Evolutionary conservation across 2,329 filamentous ascomycete genomes (phyloP).

Genomic region (Aureobasidium sp.): DNA sequence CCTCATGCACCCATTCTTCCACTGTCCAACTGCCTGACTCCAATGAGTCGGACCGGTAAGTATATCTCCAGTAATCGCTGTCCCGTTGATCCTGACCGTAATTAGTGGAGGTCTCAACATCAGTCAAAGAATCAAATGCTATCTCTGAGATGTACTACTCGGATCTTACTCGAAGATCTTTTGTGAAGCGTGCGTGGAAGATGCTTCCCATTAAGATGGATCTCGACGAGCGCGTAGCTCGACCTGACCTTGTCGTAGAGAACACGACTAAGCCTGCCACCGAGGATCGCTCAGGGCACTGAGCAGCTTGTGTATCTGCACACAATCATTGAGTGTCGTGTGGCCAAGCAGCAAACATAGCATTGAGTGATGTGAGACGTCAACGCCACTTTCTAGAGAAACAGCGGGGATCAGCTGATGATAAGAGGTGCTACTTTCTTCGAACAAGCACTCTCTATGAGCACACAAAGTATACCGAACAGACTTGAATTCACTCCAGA

Average conservation of each 20-base stretch:
- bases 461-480: background rate
- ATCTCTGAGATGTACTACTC: too few relatives aligned
- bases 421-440: background rate
- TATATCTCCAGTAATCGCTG: too few relatives aligned
- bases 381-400: background rate
- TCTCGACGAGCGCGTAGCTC: background rate
- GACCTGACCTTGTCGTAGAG: background rate
- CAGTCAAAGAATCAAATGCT: too few relatives aligned
- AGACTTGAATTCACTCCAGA: background rate
- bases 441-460: background rate
- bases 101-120: too few relatives aligned
- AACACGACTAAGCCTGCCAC: background rate
- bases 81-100: too few relatives aligned
- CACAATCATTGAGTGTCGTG: background rate
- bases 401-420: background rate
- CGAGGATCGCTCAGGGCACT: background rate
- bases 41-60: too few relatives aligned
- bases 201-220: background rate
- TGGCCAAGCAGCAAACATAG: background rate
- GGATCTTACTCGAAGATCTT: too few relatives aligned
- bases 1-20: too few relatives aligned
- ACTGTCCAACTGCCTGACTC: too few relatives aligned
- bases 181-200: too few relatives aligned
- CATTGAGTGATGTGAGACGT: background rate
- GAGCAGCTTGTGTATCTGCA: background rate